A percentile compares a stretch with the other conserved stretches of the same genome.
phyloP scores from a whole-genome alignment of 108 stramenopile species.

The Conticribra guillardii region DNA sequence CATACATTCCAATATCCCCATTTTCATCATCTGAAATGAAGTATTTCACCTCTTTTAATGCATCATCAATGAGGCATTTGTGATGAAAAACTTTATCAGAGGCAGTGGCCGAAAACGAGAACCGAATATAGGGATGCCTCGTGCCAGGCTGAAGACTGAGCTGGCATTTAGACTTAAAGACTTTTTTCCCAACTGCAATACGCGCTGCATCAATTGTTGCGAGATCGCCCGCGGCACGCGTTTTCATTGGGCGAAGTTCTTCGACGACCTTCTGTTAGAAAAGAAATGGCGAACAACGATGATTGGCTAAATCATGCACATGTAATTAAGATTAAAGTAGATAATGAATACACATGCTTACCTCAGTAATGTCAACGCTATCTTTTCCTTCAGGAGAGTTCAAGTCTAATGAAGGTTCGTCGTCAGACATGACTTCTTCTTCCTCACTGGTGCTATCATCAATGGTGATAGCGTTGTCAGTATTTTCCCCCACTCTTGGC shows the following conservation, averaged over 20 bases:
- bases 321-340: too few relatives aligned
- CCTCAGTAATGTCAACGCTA: not conserved
- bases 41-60: constrained; percentile 51
- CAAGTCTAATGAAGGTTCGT: not conserved
- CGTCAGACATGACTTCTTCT: not conserved
- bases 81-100: constrained; percentile 5
- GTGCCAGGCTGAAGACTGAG: constrained; percentile 42
- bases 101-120: constrained; percentile 4
- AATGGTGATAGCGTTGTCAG: constrained; percentile 21
- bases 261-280: not conserved
- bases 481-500: constrained; percentile 2
- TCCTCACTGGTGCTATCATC: constrained; percentile 12
- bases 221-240: constrained; percentile 31
- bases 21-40: constrained; percentile 35
- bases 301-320: not conserved
- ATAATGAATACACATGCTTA: too few relatives aligned
- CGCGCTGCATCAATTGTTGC: constrained; percentile 51
- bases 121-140: constrained; percentile 37
- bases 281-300: not conserved
- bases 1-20: constrained; percentile 8
- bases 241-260: constrained; percentile 1
- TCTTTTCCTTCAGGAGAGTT: not conserved
- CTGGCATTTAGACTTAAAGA: constrained; percentile 40
- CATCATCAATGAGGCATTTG: constrained; percentile 33
- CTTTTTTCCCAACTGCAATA: constrained; percentile 57